A percentile compares a stretch with the other conserved stretches of the same genome.
These are phyloP conservation scores for Epichloe uncinata DNA, from an alignment of 2,329 filamentous ascomycete genomes.

Conservation along the genomic window DNA sequence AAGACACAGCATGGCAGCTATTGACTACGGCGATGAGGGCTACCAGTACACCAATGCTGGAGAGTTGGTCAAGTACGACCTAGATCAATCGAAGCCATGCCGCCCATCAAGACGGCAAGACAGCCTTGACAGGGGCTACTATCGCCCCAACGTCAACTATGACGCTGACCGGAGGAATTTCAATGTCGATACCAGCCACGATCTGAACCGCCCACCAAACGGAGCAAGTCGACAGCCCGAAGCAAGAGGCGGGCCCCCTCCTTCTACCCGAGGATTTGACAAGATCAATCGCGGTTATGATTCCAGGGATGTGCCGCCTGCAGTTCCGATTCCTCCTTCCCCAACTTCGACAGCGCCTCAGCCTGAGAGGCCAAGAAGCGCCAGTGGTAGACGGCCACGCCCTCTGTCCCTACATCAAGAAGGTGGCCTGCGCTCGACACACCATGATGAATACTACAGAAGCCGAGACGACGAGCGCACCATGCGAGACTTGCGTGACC, in stretches of 20 bases:
- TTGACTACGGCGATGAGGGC: conserved; percentile 44
- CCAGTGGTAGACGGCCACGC: conserved; percentile 17
- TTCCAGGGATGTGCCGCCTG: conserved; percentile 27
- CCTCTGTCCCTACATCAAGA: conserved; percentile 43
- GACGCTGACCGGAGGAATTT: conserved; percentile 32
- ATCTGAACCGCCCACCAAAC: conserved; percentile 31
- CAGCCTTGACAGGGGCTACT: conserved; percentile 41
- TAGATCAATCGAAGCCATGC: conserved; percentile 35
- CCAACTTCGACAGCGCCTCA: conserved; percentile 14
- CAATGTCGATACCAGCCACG: conserved; percentile 31
- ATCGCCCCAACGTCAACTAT: conserved; percentile 41
- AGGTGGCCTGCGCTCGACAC: conserved; percentile 25
- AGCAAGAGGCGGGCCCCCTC: conserved; percentile 46
- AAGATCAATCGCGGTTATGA: conserved; percentile 47
- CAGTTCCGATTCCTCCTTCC: conserved; percentile 26
- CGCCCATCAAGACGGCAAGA: conserved; percentile 31
- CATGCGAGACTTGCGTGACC: conserved; percentile 29
- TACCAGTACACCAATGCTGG: conserved; percentile 52
- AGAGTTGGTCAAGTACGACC: conserved; percentile 47
- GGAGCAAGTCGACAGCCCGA: conserved; percentile 24
- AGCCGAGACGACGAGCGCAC: conserved; percentile 33
- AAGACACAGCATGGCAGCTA: conserved; percentile 28
- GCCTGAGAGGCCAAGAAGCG: conserved; percentile 8
- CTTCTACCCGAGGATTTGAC: conserved; percentile 57
- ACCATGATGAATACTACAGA: conserved; percentile 36